Base-by-base conservation (phyloP, 2,329 filamentous ascomycete genomes). In the Paecilomyces niveus region DNA sequence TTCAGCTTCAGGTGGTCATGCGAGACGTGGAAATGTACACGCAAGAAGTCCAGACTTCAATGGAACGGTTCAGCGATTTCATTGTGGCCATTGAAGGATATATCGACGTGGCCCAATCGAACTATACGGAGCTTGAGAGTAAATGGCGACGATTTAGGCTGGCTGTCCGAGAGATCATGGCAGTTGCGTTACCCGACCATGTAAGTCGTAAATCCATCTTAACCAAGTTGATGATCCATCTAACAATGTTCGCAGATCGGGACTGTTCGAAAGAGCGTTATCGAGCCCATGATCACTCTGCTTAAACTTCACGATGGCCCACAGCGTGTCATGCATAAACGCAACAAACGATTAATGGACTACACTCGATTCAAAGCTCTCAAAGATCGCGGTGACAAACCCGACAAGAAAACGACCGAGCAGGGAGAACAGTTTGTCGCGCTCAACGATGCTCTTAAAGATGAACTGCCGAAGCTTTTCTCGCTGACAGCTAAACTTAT, bases 21-120 rank as follows among this genome's bases (percentile, higher is more conserved):
- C 86, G 92, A 59, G 94, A 97, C 71, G 89, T 96, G n/a, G 91
- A 97, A 68, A 91, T 88, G 67, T 97, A 97, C 72, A 87, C 91
- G 3, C 84, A 88, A n/a, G 87, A 92, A 58, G 85, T 90, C 3
- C 85, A 89, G 8, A 84, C 83, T n/a, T 91, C 90, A 62, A 88
- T 96, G 54, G 85, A 89, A 59, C 87, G 90, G 64, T 92, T 96
- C 66, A 83, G 92, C 54, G 87, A 90, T 60, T 89, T 93, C 63
- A 83, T 93, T 31, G 85, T 86, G 2, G 90, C 89, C 1, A 89
- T 97, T 71, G 91, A 96, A 72, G 83, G 89, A 0, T 88, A 92
- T 63, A 89, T 95, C 75, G 86, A 85, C 58, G 79, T 84, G 21
- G 76, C 78, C 1, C 87, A 87, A 11, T 89, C 88, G 54, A 85